phyloP scores from a whole-genome alignment of 192 early-diverging fungal genomes.

The Geosiphon pyriformis region DNA sequence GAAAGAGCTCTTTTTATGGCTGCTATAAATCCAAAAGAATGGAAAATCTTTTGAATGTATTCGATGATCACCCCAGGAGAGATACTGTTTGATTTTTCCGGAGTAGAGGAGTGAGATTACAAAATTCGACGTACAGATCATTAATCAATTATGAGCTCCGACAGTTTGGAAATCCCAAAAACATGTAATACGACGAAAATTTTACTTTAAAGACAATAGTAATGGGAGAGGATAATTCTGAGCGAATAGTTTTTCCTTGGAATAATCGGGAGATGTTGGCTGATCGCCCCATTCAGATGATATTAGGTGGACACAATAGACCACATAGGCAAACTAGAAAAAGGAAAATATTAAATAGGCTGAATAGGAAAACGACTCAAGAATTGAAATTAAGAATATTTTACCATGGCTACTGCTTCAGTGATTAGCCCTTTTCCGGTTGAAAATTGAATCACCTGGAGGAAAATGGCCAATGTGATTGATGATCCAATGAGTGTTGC shows the following conservation, averaged over 20 bases:
- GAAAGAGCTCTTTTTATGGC: not conserved
- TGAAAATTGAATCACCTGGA: not conserved
- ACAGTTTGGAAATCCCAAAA: not conserved
- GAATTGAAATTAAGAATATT: not conserved
- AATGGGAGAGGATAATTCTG: not conserved
- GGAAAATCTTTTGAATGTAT: not conserved
- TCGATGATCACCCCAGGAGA: not conserved
- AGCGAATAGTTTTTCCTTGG: not conserved
- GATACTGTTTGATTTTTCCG: not conserved
- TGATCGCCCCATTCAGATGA: constrained; percentile 2
- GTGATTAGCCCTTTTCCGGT: not conserved
- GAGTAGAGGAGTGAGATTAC: not conserved
- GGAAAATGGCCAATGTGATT: not conserved
- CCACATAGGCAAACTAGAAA: constrained; percentile 17
- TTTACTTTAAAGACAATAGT: not conserved
- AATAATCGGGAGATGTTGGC: not conserved
- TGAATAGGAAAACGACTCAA: not conserved
- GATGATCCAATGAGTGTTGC: constrained; percentile 12
- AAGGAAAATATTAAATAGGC: not conserved
- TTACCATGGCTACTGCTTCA: constrained; percentile 8
- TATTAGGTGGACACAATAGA: constrained; percentile 17
- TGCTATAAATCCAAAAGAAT: not conserved
- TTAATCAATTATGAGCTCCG: not conserved
- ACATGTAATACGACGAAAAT: no score
- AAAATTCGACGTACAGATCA: not conserved